Conservation (phyloP, 2,329 filamentous ascomycete genomes). For the Myriosclerotinia scirpicola region DNA sequence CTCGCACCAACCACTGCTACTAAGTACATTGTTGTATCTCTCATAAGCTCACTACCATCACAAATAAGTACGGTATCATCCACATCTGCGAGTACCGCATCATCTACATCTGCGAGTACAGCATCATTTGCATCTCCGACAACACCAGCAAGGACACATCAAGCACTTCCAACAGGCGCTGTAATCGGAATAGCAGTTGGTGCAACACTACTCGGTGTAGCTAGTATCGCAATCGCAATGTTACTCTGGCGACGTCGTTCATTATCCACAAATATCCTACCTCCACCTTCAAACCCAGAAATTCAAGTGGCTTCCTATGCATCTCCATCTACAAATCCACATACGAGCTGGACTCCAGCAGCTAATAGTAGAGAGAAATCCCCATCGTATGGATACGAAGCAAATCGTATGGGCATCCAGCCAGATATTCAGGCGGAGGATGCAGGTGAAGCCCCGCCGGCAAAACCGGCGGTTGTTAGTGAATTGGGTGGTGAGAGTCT, state of each 20-base stretch:
- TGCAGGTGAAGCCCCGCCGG: neutral
- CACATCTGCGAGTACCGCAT: neutral
- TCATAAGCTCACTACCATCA: neutral
- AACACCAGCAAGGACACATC: neutral
- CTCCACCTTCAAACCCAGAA: neutral
- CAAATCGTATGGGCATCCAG: neutral
- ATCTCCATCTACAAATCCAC: neutral
- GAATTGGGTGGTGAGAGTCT: neutral
- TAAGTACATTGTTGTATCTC: neutral
- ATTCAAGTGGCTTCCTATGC: constrained; percentile 1
- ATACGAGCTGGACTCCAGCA: neutral
- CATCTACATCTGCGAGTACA: neutral
- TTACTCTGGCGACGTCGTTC: constrained; percentile 1
- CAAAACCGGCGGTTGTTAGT: neutral
- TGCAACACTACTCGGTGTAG: neutral
- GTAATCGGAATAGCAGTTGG: neutral
- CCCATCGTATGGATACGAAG: neutral
- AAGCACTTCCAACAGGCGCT: neutral
- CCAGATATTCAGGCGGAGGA: neutral
- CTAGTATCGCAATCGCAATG: neutral
- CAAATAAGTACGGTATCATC: neutral
- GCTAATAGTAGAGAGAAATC: neutral
- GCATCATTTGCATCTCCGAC: neutral
- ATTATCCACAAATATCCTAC: neutral
- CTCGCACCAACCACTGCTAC: neutral